Evolutionary conservation across 2,329 filamentous ascomycete species (phyloP), one percentile per base, ranked within the genome.

Genomic region (Bertia moriformis): DNA sequence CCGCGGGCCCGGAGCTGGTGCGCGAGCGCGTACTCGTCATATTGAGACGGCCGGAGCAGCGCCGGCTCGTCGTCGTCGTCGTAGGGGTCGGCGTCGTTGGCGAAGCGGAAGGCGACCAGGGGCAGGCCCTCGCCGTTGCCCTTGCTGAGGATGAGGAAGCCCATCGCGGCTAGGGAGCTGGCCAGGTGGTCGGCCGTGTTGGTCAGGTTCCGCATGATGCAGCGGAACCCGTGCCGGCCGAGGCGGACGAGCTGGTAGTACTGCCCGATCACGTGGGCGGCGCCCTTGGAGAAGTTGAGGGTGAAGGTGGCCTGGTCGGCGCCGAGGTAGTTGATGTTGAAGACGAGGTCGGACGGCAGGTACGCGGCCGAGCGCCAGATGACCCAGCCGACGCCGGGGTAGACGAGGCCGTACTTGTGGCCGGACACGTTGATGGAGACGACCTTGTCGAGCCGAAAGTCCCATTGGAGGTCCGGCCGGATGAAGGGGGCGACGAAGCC

Each of bases 241-340:
- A 96, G 77, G 19, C 89, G 84, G 56, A 95, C 94, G 54, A 96
- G 72, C 63, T 95, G 88, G 66, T 96, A 95, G 66, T 95, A 96
- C 62, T 96, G 89, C 19, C 85, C 89, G 44, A 96, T 93, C 52
- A 95, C 84, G 55, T 95, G 88, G 4, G 82, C 86, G 12, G 89
- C 89, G 41, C 88, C 88, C 59, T 94, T 93, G 54, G 84, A 93
- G 67, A 96, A 96, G 69, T 96, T 96, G 43, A 96, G 76, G 0
- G 89, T 95, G 64, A 95, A 95, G 3, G 86, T 94, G 2, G 87
- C 82, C 58, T 96, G 89, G 54, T 95, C 86, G 10, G 89, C 88
- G 38, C 89, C 89, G 4, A 95, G 80, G 63, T 96, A 96, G 71
- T 95, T 95, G 72, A 96, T 95, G 70, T 94, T 95, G 74, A 96